phyloP scores from a whole-genome alignment of 2,329 filamentous ascomycete genomes.

The Lasiodiplodia sp. region DNA sequence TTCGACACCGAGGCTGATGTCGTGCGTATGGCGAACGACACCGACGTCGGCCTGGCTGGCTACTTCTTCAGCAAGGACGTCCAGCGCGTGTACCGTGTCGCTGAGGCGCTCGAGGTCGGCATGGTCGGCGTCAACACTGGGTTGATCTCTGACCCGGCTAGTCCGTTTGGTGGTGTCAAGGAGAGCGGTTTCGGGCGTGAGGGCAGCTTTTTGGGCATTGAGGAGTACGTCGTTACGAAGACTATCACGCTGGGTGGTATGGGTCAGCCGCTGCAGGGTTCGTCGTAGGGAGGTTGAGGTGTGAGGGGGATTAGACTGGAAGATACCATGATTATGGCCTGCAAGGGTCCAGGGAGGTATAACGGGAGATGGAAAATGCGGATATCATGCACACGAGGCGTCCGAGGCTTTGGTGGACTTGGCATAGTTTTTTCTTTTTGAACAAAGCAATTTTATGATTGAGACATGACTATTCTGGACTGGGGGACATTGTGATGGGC shows the following conservation, averaged over 20 bases:
- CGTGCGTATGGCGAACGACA: constrained; percentile 78
- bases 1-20: constrained; percentile 92
- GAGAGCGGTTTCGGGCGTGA: constrained; percentile 56
- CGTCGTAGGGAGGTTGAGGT: background rate
- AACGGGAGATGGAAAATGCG: no score
- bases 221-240: constrained; percentile 58
- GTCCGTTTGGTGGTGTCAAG: constrained; percentile 59
- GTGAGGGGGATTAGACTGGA: no score
- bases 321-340: no score
- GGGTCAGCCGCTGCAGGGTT: constrained; percentile 62
- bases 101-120: constrained; percentile 77
- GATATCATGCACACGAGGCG: no score
- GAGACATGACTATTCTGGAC: no score
- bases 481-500: no score
- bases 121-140: constrained; percentile 76
- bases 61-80: constrained; percentile 84
- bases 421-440: no score
- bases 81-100: constrained; percentile 65
- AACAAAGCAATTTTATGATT: no score
- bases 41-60: constrained; percentile 87
- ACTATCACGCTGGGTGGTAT: constrained; percentile 67
- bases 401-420: no score
- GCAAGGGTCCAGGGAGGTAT: no score
- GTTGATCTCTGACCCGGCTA: constrained; percentile 56
- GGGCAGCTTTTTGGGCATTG: constrained; percentile 58